Evolutionary conservation across 2,329 filamentous ascomycete genomes (phyloP).

Genomic region (Metarhizium brunneum): DNA sequence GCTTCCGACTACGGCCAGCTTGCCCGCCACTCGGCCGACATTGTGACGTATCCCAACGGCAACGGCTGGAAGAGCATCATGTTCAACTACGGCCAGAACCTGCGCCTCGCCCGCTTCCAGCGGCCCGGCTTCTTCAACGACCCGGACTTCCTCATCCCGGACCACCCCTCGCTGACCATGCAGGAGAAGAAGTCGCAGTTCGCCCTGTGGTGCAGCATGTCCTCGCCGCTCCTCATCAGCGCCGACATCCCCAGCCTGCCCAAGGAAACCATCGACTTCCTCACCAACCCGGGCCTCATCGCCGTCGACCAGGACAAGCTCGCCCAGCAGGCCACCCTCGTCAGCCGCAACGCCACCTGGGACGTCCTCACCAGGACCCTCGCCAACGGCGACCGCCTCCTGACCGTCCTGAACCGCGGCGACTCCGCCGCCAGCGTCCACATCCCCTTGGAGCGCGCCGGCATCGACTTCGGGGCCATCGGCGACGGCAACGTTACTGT

Average conservation of each 20-base stretch:
- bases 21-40: slow-evolving; percentile 32
- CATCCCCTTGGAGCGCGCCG: slow-evolving; percentile 26
- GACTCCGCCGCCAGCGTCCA: slow-evolving; percentile 16
- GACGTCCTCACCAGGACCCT: slow-evolving; percentile 38
- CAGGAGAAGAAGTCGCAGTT: slow-evolving; percentile 28
- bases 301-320: slow-evolving; percentile 32
- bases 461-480: slow-evolving; percentile 20
- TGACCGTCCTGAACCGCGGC: slow-evolving; percentile 37
- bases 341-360: slow-evolving; percentile 30
- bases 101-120: slow-evolving; percentile 30
- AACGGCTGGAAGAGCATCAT: slow-evolving; percentile 38
- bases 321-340: slow-evolving; percentile 35
- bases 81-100: slow-evolving; percentile 35
- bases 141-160: slow-evolving; percentile 27
- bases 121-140: slow-evolving; percentile 27
- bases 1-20: slow-evolving; percentile 30
- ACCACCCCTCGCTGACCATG: slow-evolving; percentile 22
- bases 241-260: slow-evolving; percentile 28
- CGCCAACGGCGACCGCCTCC: slow-evolving; percentile 34
- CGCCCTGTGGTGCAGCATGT: slow-evolving; percentile 25
- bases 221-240: slow-evolving; percentile 26
- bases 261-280: slow-evolving; percentile 22
- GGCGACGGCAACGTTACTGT: slow-evolving; percentile 15
- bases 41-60: slow-evolving; percentile 30
- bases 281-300: slow-evolving; percentile 32